A percentile compares a stretch with the other conserved stretches of the same genome.
These are phyloP conservation scores for Rubus parviflorus DNA, from an alignment of 306 rosid genomes.

Conservation along the genomic window DNA sequence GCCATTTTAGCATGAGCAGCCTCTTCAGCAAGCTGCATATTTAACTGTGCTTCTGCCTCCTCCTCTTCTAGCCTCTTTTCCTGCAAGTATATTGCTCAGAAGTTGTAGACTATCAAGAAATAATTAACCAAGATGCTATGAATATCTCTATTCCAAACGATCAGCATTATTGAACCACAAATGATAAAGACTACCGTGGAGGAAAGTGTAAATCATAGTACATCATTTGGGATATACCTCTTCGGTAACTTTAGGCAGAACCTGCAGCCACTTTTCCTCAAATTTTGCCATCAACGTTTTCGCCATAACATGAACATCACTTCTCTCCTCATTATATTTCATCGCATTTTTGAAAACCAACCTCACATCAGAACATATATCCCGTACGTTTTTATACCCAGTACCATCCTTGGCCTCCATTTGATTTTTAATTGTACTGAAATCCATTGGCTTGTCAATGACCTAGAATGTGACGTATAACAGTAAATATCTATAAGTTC, in stretches of 20 bases:
- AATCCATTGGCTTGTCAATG: conserved; percentile 98
- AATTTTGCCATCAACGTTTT: conserved; percentile 77
- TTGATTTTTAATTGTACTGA: conserved; percentile 82
- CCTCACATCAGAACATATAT: conserved; percentile 76
- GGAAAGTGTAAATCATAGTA: neutral
- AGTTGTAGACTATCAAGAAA: conserved; percentile 21
- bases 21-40: conserved; percentile 80
- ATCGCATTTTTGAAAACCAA: conserved; percentile 84
- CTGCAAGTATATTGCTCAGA: conserved; percentile 43
- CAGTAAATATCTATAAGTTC: conserved; percentile 27
- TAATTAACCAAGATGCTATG: neutral
- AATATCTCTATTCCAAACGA: conserved; percentile 12
- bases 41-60: conserved; percentile 70
- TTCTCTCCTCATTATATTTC: conserved; percentile 83
- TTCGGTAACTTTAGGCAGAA: conserved; percentile 84
- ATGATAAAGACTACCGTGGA: conserved; percentile 18
- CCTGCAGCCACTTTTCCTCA: conserved; percentile 91
- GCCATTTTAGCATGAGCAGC: conserved; percentile 80
- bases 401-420: conserved; percentile 87
- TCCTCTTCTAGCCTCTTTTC: conserved; percentile 77
- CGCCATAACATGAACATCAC: conserved; percentile 91
- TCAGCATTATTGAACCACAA: conserved; percentile 12
- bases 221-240: conserved; percentile 49
- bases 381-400: conserved; percentile 81
- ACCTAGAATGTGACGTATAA: conserved; percentile 48